phyloP scores from a whole-genome alignment of 2,329 filamentous ascomycete genomes.

The Penicillium verrucosum region DNA sequence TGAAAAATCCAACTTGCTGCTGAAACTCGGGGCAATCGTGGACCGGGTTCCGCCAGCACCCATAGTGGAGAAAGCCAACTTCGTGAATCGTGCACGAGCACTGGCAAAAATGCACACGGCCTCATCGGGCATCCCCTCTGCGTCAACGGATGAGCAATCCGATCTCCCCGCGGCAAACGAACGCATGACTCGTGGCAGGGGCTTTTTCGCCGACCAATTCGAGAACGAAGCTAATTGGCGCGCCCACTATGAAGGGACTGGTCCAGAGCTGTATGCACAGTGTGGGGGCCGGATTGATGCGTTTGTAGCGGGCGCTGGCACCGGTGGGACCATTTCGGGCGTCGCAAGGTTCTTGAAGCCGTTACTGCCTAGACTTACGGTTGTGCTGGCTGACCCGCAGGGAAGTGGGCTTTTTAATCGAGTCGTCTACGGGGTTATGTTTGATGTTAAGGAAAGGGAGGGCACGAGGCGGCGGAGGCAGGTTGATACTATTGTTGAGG shows the following conservation, averaged over 20 bases:
- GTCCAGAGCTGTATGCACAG: constrained; percentile 83
- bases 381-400: constrained; percentile 90
- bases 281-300: constrained; percentile 72
- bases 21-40: constrained; percentile 86
- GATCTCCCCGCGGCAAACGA: constrained; percentile 21
- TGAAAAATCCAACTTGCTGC: constrained; percentile 86
- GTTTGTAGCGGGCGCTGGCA: constrained; percentile 91
- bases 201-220: constrained; percentile 96
- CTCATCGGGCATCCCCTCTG: constrained; percentile 18
- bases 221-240: constrained; percentile 85
- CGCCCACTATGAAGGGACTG: constrained; percentile 78
- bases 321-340: constrained; percentile 88
- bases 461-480: constrained; percentile 85
- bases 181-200: constrained; percentile 59
- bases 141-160: constrained; percentile 7
- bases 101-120: constrained; percentile 71
- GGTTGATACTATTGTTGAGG: constrained; percentile 94
- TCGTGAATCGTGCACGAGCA: constrained; percentile 82
- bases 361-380: constrained; percentile 57
- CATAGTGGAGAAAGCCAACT: constrained; percentile 90
- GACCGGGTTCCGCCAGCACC: constrained; percentile 87
- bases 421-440: constrained; percentile 93
- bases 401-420: constrained; percentile 92
- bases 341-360: constrained; percentile 81
- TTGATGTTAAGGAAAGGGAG: constrained; percentile 81